Percentiles rank a stretch among this genome's conserved stretches.
phyloP scores from a whole-genome alignment of 2,329 filamentous ascomycete genomes.

The Talaromyces funiculosus region DNA sequence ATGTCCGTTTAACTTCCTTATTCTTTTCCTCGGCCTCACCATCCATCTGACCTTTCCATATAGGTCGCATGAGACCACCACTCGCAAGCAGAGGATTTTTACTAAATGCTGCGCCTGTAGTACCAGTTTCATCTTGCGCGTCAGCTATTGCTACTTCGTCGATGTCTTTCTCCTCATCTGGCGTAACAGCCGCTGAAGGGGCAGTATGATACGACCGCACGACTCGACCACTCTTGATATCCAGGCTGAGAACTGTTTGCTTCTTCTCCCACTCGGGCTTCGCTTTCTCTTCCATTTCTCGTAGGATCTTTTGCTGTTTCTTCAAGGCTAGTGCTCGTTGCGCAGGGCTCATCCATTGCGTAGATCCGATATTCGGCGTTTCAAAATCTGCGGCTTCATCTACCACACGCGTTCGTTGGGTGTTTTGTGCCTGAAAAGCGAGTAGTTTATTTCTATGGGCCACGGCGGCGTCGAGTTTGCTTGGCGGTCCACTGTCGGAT shows the following conservation, averaged over 20 bases:
- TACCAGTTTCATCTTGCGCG: conserved; percentile 16
- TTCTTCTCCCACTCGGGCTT: conserved; percentile 85
- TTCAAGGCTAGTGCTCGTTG: conserved; percentile 79
- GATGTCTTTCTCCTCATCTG: conserved; percentile 16
- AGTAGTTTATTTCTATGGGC: conserved; percentile 77
- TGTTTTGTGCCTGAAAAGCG: conserved; percentile 78
- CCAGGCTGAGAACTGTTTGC: conserved; percentile 75
- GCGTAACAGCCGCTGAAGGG: conserved; percentile 21
- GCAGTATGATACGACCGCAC: conserved; percentile 49
- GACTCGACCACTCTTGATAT: conserved; percentile 71
- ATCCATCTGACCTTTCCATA: conserved; percentile 36
- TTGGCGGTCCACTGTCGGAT: conserved; percentile 30
- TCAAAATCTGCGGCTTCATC: conserved; percentile 78
- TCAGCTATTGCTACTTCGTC: conserved; percentile 14
- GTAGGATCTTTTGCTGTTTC: conserved; percentile 73
- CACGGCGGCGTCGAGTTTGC: conserved; percentile 63
- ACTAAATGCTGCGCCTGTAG: conserved; percentile 34
- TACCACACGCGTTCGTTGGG: conserved; percentile 72
- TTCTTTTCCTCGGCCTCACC: conserved; percentile 23
- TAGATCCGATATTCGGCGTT: conserved; percentile 55
- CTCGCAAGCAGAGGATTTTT: conserved; percentile 40
- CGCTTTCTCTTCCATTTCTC: conserved; percentile 82
- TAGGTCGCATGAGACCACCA: conserved; percentile 40
- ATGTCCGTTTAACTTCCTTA: conserved; percentile 37
- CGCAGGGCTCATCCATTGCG: conserved; percentile 77